phyloP scores from a whole-genome alignment of 1,284 basidiomycete species.

The Fistulina hepatica region DNA sequence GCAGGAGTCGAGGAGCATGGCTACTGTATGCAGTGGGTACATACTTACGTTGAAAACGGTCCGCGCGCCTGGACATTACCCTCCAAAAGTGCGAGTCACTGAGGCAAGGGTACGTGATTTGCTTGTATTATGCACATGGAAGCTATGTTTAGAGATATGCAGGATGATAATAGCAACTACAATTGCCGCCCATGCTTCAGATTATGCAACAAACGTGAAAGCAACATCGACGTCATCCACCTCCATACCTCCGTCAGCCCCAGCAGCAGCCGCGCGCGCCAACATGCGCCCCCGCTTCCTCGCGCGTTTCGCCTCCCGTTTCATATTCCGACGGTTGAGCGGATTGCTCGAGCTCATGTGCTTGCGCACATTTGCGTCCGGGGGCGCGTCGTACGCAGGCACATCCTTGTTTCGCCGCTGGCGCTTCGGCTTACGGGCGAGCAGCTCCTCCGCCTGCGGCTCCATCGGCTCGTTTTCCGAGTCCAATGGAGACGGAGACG shows the following conservation, averaged over 20 bases:
- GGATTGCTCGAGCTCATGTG: slow-evolving; percentile 44
- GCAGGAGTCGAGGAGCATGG: no score
- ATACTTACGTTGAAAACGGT: no score
- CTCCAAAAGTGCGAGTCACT: no score
- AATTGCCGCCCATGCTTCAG: no score
- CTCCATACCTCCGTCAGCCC: slow-evolving; percentile 28
- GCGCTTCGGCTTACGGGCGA: slow-evolving; percentile 46
- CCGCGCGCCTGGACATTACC: no score
- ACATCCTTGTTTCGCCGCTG: slow-evolving; percentile 41
- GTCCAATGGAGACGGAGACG: slow-evolving; percentile 22
- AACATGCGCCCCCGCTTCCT: slow-evolving; percentile 32
- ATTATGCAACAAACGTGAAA: slow-evolving; percentile 41
- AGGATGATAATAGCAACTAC: no score
- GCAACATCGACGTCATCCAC: slow-evolving; percentile 33
- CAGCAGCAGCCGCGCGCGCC: slow-evolving; percentile 12
- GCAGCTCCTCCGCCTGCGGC: slow-evolving; percentile 12
- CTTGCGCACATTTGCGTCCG: slow-evolving; percentile 29
- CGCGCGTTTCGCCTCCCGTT: slow-evolving; percentile 49
- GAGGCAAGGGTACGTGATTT: no score
- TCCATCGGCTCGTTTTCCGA: no score
- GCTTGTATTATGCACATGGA: no score
- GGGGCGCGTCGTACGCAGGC: slow-evolving; percentile 37
- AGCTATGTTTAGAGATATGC: no score
- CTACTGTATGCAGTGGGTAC: no score
- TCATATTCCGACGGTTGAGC: slow-evolving; percentile 42